Percentiles rank a stretch among this genome's conserved stretches.
Conservation (phyloP, 2,329 filamentous ascomycete genomes). For the Alternaria dauci region DNA sequence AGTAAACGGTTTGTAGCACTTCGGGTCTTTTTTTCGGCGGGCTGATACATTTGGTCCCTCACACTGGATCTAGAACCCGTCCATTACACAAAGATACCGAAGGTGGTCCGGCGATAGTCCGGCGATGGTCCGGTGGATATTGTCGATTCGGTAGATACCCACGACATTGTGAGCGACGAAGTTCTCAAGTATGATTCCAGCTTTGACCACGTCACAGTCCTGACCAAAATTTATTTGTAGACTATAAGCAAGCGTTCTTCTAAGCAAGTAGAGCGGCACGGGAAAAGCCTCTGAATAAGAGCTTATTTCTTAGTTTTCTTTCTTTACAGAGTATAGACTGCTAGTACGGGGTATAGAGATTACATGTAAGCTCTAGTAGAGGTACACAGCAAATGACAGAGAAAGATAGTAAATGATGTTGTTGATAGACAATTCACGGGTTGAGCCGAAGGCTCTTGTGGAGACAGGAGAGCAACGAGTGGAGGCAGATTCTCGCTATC, state of each 20-base stretch:
- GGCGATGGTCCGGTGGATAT: slow-evolving; percentile 6
- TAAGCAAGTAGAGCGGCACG: no score
- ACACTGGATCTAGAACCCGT: slow-evolving; percentile 1
- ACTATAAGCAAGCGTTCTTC: neutral
- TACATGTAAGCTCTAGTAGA: no score
- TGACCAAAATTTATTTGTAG: neutral
- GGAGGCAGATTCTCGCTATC: no score
- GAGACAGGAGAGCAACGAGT: no score
- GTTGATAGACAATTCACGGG: no score
- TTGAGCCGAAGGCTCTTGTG: no score
- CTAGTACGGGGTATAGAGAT: no score
- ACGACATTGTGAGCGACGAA: neutral
- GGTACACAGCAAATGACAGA: no score
- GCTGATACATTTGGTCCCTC: neutral
- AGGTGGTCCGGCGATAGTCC: neutral
- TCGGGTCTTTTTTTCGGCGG: slow-evolving; percentile 8
- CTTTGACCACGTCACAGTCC: neutral
- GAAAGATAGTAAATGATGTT: no score
- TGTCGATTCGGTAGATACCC: neutral
- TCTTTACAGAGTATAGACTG: no score
- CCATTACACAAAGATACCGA: slow-evolving; percentile 5
- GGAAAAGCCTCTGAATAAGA: no score
- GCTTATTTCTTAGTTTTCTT: no score
- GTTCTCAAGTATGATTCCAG: neutral
- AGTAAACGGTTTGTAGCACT: slow-evolving; percentile 3